Percentiles rank a stretch among this genome's conserved stretches.
Evolutionary conservation across 129 eudicot species (phyloP).

Genomic region (Chrysanthemum lavandulifolium): DNA sequence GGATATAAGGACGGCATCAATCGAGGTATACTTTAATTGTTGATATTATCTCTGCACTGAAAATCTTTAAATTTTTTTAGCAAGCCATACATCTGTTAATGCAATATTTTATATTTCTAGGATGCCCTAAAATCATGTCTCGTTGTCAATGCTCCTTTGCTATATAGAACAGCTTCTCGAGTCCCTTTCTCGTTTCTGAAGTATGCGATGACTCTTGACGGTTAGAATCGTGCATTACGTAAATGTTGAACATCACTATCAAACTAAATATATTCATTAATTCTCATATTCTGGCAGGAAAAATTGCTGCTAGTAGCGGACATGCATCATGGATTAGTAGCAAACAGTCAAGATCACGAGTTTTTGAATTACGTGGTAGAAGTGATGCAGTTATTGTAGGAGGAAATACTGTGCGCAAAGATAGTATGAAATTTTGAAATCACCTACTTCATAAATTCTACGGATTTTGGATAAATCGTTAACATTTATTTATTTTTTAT

Average conservation of each 20-base stretch:
- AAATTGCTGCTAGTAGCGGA: constrained; percentile 91
- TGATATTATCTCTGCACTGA: background rate
- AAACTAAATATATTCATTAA: constrained; percentile 7
- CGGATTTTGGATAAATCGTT: constrained; percentile 20
- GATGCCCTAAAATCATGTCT: constrained; percentile 89
- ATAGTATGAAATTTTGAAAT: constrained; percentile 64
- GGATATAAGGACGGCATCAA: constrained; percentile 58
- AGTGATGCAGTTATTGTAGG: constrained; percentile 96
- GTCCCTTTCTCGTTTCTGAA: constrained; percentile 91
- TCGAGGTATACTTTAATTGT: constrained; percentile 59
- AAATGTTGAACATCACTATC: background rate
- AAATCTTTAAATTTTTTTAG: background rate
- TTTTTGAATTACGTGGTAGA: constrained; percentile 90
- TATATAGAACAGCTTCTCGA: constrained; percentile 79
- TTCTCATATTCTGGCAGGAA: constrained; percentile 49
- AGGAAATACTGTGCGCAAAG: constrained; percentile 98
- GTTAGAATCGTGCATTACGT: constrained; percentile 46
- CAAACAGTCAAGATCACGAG: constrained; percentile 73
- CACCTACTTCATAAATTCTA: constrained; percentile 22
- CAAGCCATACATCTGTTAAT: constrained; percentile 2
- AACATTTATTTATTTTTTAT: background rate
- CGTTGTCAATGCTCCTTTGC: constrained; percentile 92
- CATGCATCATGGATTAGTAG: constrained; percentile 98
- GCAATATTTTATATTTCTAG: constrained; percentile 33
- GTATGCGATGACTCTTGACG: constrained; percentile 99